Evolutionary conservation across 2,329 filamentous ascomycete genomes (phyloP).

Genomic region (Diaporthe citri): DNA sequence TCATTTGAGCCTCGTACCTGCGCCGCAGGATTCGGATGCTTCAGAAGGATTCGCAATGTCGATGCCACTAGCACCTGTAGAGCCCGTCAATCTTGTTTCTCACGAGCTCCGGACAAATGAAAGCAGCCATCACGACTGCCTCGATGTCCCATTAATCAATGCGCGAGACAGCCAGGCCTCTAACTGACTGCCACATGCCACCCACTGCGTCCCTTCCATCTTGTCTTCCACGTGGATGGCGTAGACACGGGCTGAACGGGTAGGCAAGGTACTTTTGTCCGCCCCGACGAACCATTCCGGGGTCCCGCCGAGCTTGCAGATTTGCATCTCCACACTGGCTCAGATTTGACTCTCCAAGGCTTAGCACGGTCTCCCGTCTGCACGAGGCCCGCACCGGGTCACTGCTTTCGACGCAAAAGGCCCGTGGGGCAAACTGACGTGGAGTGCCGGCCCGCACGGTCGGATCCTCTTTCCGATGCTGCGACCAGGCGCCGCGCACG

Average conservation of each 20-base stretch:
- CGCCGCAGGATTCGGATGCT: constrained; percentile 33
- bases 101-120: constrained; percentile 25
- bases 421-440: constrained; percentile 14
- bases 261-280: constrained; percentile 16
- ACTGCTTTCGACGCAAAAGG: background rate
- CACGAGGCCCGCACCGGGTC: constrained; percentile 15
- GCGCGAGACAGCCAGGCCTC: background rate
- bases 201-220: constrained; percentile 4
- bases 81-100: constrained; percentile 34
- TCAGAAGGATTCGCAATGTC: constrained; percentile 31
- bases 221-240: constrained; percentile 17
- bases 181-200: background rate
- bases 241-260: constrained; percentile 4
- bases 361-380: constrained; percentile 21
- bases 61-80: constrained; percentile 23
- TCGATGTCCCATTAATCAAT: constrained; percentile 6
- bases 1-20: constrained; percentile 34
- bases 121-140: constrained; percentile 1
- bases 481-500: background rate
- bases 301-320: constrained; percentile 23
- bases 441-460: constrained; percentile 21
- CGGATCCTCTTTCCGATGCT: constrained; percentile 22
- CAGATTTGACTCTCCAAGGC: constrained; percentile 4
- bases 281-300: constrained; percentile 13
- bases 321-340: constrained; percentile 14